Evolutionary conservation across 768 basidiomycete species (phyloP), one percentile per base, ranked within the genome.

Genomic region (Pisolithus orientalis): DNA sequence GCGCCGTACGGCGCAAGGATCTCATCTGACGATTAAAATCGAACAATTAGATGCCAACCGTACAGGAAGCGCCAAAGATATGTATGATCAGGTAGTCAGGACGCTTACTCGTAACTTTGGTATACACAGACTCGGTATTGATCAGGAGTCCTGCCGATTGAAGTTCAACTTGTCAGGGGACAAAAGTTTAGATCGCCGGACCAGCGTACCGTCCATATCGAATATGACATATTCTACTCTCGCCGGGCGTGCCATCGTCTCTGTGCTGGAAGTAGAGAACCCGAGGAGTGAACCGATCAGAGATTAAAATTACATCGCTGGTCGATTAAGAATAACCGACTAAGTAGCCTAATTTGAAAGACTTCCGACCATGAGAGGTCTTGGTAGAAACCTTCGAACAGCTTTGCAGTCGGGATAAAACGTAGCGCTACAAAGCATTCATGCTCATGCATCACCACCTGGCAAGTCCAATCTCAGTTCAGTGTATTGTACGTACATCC

Each of bases 111-210:
- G 87, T 89, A 21, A 88, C 87, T 59, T 80, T 73, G 39, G 87
- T 87, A 66, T 90, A 90, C 29, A 92, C 76, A 49, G 71, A 72
- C 62, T 91, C 89, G 4, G 87, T 84, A 65, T 90, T 84, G 58
- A 90, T 83, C 72, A 90, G 75, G 31, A 88, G 67, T 39, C 87
- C 85, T 87, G 61, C 57, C 25, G 34, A 39, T 21, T 44, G 44
- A 29, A 52, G 49, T 25, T 44, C 47, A 54, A 53, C 39, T 40
- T 8, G 17, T 40, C 9, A 52, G 40, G 9, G 29, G n/a, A 16
- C 37, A 11, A 8, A 32, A 43, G 21, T 21, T 21, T 21, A 21
- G 50, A 46, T 40, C 53, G 24, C 50, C 13, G 3, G 29, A 21
- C 21, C 21, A 21, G 55, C 65, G 57, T 65, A 77, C 85, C 86